Percentiles rank a stretch among this genome's conserved stretches.
Evolutionary conservation across 2,329 filamentous ascomycete genomes (phyloP).

Genomic region (Aspergillus ibericus): DNA sequence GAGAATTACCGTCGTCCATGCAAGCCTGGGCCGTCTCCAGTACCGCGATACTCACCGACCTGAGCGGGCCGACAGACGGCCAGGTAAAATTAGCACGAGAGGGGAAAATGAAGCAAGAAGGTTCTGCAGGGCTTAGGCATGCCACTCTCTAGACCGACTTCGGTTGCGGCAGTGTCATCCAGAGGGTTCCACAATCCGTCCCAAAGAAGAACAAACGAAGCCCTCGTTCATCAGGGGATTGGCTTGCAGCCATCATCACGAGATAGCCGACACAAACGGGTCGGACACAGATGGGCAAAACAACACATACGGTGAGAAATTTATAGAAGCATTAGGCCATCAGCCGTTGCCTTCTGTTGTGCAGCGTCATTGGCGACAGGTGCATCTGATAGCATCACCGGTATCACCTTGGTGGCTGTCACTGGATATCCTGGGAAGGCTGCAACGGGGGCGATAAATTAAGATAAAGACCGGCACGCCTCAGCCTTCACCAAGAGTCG

Average conservation of each 20-base stretch:
- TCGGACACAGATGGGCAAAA: slow-evolving; percentile 13
- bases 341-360: slow-evolving; percentile 10
- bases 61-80: slow-evolving; percentile 8
- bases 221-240: slow-evolving; percentile 14
- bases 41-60: slow-evolving; percentile 22
- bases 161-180: slow-evolving; percentile 21
- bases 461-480: slow-evolving; percentile 12
- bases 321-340: slow-evolving; percentile 6
- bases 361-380: slow-evolving; percentile 15
- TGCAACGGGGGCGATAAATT: slow-evolving; percentile 2
- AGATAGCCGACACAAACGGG: slow-evolving; percentile 23
- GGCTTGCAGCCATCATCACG: slow-evolving; percentile 20
- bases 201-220: slow-evolving; percentile 18
- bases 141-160: slow-evolving; percentile 17
- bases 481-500: background rate
- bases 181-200: slow-evolving; percentile 24
- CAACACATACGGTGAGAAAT: slow-evolving; percentile 15
- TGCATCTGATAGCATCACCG: slow-evolving; percentile 19
- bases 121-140: background rate
- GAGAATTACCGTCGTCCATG: slow-evolving; percentile 2
- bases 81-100: background rate
- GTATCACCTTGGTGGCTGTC: slow-evolving; percentile 20
- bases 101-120: background rate
- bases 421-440: background rate
- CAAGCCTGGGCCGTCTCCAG: slow-evolving; percentile 3